Evolutionary conservation across 148 eudicot genomes (phyloP).

Genomic region (Vaccinium corymbosum): DNA sequence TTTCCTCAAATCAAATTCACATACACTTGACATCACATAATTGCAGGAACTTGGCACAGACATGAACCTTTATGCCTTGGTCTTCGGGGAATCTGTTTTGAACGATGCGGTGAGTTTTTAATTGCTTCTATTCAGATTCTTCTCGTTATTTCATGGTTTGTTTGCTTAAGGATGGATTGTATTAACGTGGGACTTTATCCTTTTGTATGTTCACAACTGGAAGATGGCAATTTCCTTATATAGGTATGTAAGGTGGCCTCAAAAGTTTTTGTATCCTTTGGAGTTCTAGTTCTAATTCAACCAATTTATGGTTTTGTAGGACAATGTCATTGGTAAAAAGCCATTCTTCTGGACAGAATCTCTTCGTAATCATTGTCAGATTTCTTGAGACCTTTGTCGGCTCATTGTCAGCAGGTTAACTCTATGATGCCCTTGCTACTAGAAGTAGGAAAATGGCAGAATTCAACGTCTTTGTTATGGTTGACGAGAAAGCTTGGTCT

Average conservation of each 20-base stretch:
- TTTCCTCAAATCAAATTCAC: slow-evolving; percentile 8
- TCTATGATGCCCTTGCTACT: slow-evolving; percentile 1
- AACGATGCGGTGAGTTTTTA: slow-evolving; percentile 87
- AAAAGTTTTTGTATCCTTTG: neutral
- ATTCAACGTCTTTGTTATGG: slow-evolving; percentile 11
- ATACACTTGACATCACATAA: slow-evolving; percentile 13
- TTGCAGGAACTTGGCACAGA: slow-evolving; percentile 96
- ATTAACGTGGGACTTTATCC: slow-evolving; percentile 13
- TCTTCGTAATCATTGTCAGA: slow-evolving; percentile 63
- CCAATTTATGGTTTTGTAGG: slow-evolving; percentile 39
- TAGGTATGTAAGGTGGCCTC: slow-evolving; percentile 52
- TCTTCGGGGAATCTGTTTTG: slow-evolving; percentile 97
- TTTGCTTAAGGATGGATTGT: slow-evolving; percentile 18
- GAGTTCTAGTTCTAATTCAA: slow-evolving; percentile 11
- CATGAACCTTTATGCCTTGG: slow-evolving; percentile 92
- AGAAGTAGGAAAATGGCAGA: neutral
- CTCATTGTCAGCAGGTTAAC: slow-evolving; percentile 90
- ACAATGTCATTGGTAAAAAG: slow-evolving; percentile 78
- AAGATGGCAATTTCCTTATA: slow-evolving; percentile 99
- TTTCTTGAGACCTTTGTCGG: slow-evolving; percentile 98
- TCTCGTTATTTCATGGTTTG: neutral
- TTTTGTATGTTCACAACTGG: slow-evolving; percentile 28
- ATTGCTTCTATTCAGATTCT: slow-evolving; percentile 9
- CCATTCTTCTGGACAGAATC: slow-evolving; percentile 64
- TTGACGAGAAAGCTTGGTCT: slow-evolving; percentile 6